Evolutionary conservation across 106 monocot genomes (phyloP).

Genomic region (Acorus gramineus): DNA sequence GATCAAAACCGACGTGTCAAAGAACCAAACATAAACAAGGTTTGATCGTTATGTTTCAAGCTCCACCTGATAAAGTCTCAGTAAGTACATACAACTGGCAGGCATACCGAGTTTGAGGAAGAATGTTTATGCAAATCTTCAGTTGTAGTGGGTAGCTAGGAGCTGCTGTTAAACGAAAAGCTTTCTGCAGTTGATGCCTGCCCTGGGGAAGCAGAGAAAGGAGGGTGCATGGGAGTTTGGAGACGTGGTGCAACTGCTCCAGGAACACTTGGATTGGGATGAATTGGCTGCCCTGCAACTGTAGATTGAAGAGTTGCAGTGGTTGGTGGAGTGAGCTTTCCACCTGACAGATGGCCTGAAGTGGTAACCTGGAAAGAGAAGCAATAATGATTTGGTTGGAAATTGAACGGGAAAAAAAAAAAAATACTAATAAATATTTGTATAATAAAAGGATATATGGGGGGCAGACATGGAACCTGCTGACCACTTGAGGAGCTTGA

Average conservation of each 20-base stretch:
- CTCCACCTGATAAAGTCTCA: too few relatives aligned
- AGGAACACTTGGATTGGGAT: conserved; percentile 19
- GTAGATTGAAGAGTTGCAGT: conserved; percentile 52
- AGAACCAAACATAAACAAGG: too few relatives aligned
- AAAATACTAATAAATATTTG: background rate
- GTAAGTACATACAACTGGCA: too few relatives aligned
- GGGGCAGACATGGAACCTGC: conserved; percentile 66
- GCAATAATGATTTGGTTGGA: background rate
- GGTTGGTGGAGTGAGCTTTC: conserved; percentile 15
- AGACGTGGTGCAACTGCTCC: conserved; percentile 25
- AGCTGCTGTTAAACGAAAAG: conserved; percentile 31
- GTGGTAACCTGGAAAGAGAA: conserved; percentile 29
- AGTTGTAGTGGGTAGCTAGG: conserved; percentile 2
- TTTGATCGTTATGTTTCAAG: too few relatives aligned
- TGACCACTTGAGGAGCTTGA: conserved; percentile 55
- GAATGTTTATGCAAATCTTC: conserved; percentile 15
- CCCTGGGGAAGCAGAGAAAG: conserved; percentile 29
- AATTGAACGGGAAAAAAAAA: background rate
- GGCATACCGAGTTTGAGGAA: conserved; percentile 18
- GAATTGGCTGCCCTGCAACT: conserved; percentile 39
- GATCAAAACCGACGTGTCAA: too few relatives aligned
- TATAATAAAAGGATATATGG: conserved; percentile 43
- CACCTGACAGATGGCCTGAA: conserved; percentile 24
- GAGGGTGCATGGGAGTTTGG: conserved; percentile 17
- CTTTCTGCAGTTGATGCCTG: conserved; percentile 24